Conservation (phyloP, 2,329 filamentous ascomycete species). For the Samsoniella hepiali region DNA sequence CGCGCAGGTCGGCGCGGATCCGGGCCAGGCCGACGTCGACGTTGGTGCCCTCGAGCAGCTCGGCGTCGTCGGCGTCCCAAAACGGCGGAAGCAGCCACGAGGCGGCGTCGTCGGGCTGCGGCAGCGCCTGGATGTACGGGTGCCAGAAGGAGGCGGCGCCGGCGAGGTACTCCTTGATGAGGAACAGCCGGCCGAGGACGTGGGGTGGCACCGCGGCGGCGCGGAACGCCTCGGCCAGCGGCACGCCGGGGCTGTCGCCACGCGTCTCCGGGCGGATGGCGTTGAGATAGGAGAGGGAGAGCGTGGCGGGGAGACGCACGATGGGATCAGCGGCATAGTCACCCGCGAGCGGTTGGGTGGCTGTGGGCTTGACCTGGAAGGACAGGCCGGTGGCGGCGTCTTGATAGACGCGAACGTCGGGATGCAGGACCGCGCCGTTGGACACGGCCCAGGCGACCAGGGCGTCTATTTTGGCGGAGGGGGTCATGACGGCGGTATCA, state of each 20-base stretch:
- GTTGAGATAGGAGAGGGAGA: conserved; percentile 59
- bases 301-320: conserved; percentile 50
- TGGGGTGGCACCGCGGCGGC: conserved; percentile 54
- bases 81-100: conserved; percentile 33
- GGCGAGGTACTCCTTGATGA: conserved; percentile 64
- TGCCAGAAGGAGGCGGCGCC: conserved; percentile 61
- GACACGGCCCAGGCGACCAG: conserved; percentile 49
- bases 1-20: conserved; percentile 44
- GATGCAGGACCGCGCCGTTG: conserved; percentile 48
- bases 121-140: conserved; percentile 64
- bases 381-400: conserved; percentile 51
- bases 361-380: conserved; percentile 44
- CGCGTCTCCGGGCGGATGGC: conserved; percentile 46
- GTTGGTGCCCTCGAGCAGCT: conserved; percentile 54
- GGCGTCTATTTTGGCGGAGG: conserved; percentile 23
- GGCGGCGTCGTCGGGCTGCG: conserved; percentile 50
- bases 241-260: conserved; percentile 57
- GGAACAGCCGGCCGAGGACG: conserved; percentile 63
- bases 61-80: conserved; percentile 60
- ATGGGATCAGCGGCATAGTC: conserved; percentile 38
- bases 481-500: conserved; percentile 19
- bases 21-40: conserved; percentile 47
- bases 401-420: conserved; percentile 50
- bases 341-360: conserved; percentile 19
- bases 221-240: conserved; percentile 67